Evolutionary conservation across 2,329 filamentous ascomycete species (phyloP), one percentile per base, ranked within the genome.

Genomic region (Capronia coronata): DNA sequence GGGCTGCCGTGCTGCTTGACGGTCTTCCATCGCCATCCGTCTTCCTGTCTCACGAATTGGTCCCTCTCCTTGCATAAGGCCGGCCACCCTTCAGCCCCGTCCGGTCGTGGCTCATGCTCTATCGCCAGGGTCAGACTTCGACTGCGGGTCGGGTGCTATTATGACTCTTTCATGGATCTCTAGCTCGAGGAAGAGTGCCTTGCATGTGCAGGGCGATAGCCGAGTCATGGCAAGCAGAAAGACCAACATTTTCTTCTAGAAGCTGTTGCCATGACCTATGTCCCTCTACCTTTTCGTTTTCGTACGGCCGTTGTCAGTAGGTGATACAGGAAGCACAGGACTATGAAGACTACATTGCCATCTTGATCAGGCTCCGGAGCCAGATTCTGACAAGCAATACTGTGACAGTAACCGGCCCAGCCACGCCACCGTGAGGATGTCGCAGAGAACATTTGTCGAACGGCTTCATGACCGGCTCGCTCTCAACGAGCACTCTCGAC

Each of bases 21-120:
- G 37, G 23, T 22, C n/a, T 46, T 21, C n/a, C n/a, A n/a, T 37
- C 43, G 39, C 48, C 23, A 19, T 18, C 16, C 5, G 30, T 4
- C 42, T 45, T 43, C 48, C 19, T 18, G 13, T 22, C 19, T 13
- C 48, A 32, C 38, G 23, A 10, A 51, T 51, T 46, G 21, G 48
- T 44, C 32, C n/a, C 43, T 38, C 34, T 18, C 10, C 48, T 30
- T 16, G 11, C 48, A 40, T 34, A 25, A 46, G 48, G 48, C 48
- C 32, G 38, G n/a, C n/a, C n/a, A n/a, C n/a, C n/a, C n/a, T n/a
- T n/a, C n/a, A n/a, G n/a, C n/a, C n/a, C n/a, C n/a, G n/a, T n/a
- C n/a, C n/a, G n/a, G n/a, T n/a, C n/a, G n/a, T n/a, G n/a, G n/a
- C n/a, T n/a, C n/a, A n/a, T n/a, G n/a, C n/a, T n/a, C n/a, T n/a